phyloP scores from a whole-genome alignment of 805 yeast genomes.

The Ogataea paraovalis region DNA sequence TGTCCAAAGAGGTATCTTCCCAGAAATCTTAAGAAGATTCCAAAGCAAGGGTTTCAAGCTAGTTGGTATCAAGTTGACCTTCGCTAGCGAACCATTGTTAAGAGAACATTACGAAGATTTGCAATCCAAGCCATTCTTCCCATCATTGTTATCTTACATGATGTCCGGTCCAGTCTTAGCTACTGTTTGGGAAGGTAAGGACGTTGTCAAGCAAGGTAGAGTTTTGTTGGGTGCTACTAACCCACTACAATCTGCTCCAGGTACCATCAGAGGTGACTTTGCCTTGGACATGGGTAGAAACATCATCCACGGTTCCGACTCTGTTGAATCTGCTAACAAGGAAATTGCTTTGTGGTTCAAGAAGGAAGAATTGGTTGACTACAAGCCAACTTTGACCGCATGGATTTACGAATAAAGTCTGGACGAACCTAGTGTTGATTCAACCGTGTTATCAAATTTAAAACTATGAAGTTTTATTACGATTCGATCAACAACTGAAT shows the following conservation, averaged over 20 bases:
- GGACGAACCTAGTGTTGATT: background rate
- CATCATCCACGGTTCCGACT: constrained; percentile 99
- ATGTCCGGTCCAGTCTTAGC: constrained; percentile 97
- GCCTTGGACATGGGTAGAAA: constrained; percentile 99
- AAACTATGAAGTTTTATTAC: background rate
- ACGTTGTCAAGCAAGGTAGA: constrained; percentile 98
- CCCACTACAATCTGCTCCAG: constrained; percentile 96
- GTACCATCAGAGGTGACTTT: constrained; percentile 99
- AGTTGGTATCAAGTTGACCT: constrained; percentile 88
- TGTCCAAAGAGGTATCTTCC: constrained; percentile 97
- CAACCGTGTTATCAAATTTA: background rate
- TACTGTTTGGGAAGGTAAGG: constrained; percentile 99
- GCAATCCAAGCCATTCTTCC: constrained; percentile 96
- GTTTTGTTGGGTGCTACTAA: constrained; percentile 97
- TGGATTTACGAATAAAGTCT: constrained; percentile 88
- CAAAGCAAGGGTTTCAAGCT: constrained; percentile 97
- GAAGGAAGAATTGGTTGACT: constrained; percentile 90
- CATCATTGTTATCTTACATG: constrained; percentile 94
- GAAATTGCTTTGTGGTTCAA: constrained; percentile 98
- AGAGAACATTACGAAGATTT: constrained; percentile 95
- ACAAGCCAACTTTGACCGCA: constrained; percentile 77
- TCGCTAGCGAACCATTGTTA: constrained; percentile 82
- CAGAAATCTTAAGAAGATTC: constrained; percentile 87
- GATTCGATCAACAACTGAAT: too few species aligned
- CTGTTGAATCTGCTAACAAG: constrained; percentile 95